Percentiles rank a stretch among this genome's conserved stretches.
These are phyloP conservation scores for Coemansia sp. DNA, from an alignment of 192 early-diverging fungal genomes.

Conservation along the genomic window DNA sequence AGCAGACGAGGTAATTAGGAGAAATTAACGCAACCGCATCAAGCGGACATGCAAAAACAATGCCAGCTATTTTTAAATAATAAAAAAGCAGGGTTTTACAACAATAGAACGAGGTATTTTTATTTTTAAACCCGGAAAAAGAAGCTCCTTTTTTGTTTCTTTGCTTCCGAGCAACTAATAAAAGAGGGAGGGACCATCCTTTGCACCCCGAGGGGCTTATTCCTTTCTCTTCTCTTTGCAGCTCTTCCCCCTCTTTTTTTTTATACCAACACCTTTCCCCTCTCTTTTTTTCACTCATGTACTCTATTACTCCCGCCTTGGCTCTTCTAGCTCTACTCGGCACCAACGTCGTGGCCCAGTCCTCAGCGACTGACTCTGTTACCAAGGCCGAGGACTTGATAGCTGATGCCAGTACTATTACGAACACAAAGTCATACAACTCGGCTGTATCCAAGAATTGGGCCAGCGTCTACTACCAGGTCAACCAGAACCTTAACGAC, in stretches of 20 bases:
- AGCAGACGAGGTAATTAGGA: too few species aligned
- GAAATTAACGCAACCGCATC: too few species aligned
- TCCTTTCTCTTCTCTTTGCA: not conserved
- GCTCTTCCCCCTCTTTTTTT: not conserved
- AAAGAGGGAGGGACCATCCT: not conserved
- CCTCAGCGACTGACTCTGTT: too few species aligned
- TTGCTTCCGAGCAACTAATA: not conserved
- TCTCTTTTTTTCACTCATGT: not conserved
- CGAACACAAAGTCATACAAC: constrained; percentile 26
- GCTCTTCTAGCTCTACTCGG: constrained; percentile 9
- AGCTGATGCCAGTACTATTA: constrained; percentile 19
- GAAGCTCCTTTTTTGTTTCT: not conserved
- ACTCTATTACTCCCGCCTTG: not conserved
- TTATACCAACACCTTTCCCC: not conserved
- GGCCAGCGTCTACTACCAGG: constrained; percentile 43
- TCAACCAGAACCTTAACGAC: constrained; percentile 34
- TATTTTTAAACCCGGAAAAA: not conserved
- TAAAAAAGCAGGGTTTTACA: not conserved
- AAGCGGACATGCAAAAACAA: too few species aligned
- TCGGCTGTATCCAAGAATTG: constrained; percentile 20
- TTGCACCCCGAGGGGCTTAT: too few species aligned
- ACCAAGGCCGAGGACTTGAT: constrained; percentile 21
- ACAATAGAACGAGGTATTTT: not conserved
- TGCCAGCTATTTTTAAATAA: too few species aligned
- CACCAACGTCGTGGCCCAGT: not conserved